Evolutionary conservation across 1,139 yeast genomes (phyloP), one percentile per base, ranked within the genome.

Genomic region (Saccharomycopsis phalli): DNA sequence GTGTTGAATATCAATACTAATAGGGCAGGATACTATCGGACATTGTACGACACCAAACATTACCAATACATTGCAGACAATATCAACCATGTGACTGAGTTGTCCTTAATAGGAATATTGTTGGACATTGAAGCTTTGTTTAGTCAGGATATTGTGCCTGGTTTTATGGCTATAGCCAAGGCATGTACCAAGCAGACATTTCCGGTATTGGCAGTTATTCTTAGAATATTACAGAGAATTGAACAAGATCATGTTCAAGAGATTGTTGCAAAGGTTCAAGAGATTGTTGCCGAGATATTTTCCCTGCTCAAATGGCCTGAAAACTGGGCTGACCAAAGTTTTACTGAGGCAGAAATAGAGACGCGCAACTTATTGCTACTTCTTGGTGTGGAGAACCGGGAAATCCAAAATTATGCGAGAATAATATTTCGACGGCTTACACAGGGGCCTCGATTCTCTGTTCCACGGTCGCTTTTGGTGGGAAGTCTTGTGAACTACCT

Each of bases 401-500:
- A 54, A 6, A 61, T 63, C 20, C 60, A 59, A 30, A 51, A 49
- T 3, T 47, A 72, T 4, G 62, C 67, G 26, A 60, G 60, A 22
- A 59, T 56, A 34, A 51, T 70, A 36, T 71, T 65, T 57, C 71
- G 71, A 47, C 63, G 63, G 34, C 47, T 74, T 22, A 54, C 63
- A 32, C 71, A 76, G 19, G 79, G 79, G 2, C 71, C 74, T 22
- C 57, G 63, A 28, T 54, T 63, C 23, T 55, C 68, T 0, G 61
- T 75, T 7, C 82, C 84, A 2, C 60, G 59, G 40, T 73, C 69
- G 47, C 46, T 78, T 14, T 50, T 69, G 4, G 53, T 55, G 2
- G 56, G 68, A 7, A 50, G 61, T 2, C 58, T 67, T 23, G 56
- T 62, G 4, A 55, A 60, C 23, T 50, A 56, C 28, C 56, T 62